These are phyloP conservation scores for Vanrija sp. DNA, from an alignment of 1,284 basidiomycete genomes.

Conservation along the genomic window DNA sequence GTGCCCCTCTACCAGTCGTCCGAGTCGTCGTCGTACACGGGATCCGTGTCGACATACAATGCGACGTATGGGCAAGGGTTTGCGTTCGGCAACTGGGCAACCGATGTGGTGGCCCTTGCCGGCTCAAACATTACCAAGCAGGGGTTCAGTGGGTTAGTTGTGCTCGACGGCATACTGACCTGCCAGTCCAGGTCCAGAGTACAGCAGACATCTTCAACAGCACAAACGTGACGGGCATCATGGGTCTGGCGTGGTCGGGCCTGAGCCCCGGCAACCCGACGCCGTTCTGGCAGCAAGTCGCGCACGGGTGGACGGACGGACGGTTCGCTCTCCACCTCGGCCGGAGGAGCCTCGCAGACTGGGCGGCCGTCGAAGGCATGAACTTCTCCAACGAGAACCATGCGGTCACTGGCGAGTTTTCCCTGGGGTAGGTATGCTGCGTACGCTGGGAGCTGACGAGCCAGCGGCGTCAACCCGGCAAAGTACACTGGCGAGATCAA, in stretches of 20 bases:
- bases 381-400: no score
- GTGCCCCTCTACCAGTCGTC: conserved; percentile 31
- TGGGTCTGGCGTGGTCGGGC: conserved; percentile 52
- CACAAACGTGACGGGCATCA: conserved; percentile 49
- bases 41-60: conserved; percentile 12
- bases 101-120: conserved; percentile 72
- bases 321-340: conserved; percentile 74
- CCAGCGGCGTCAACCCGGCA: neutral
- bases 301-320: conserved; percentile 61
- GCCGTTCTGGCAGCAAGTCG: conserved; percentile 62
- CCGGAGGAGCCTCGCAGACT: conserved; percentile 63
- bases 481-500: conserved; percentile 75
- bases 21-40: conserved; percentile 27
- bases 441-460: no score
- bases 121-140: conserved; percentile 70
- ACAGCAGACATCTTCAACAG: conserved; percentile 1
- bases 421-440: no score
- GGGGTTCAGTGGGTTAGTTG: conserved; percentile 51
- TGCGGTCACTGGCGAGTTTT: no score
- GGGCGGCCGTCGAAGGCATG: no score
- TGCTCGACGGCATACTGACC: no score
- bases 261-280: conserved; percentile 49
- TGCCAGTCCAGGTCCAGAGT: neutral
- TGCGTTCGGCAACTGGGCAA: conserved; percentile 64
- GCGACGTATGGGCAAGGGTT: conserved; percentile 70